Conservation (phyloP, 345 rosid genomes). For the Odontarrhena argentea region DNA sequence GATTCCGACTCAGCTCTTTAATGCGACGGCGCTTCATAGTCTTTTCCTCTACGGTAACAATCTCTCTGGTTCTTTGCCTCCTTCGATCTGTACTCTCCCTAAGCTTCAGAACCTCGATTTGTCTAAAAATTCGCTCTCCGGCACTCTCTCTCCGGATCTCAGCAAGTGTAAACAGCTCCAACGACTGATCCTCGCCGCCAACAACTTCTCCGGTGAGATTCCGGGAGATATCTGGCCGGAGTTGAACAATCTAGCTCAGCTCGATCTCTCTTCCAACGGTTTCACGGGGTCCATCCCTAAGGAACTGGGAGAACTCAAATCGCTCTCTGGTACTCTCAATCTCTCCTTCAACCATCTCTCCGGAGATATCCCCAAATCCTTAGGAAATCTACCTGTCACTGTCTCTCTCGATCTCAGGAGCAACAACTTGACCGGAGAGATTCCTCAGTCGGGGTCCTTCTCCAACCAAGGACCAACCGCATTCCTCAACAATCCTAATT, state of each 20-base stretch:
- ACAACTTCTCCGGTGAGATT: conserved; percentile 65
- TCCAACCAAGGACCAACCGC: conserved; percentile 97
- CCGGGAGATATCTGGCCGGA: conserved; percentile 84
- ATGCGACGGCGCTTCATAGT: conserved; percentile 90
- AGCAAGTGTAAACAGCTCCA: conserved; percentile 77
- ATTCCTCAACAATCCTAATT: conserved; percentile 70
- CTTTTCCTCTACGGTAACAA: conserved; percentile 79
- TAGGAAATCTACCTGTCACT: conserved; percentile 76
- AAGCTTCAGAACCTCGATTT: conserved; percentile 89
- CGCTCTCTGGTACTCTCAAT: conserved; percentile 74
- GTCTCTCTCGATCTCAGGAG: conserved; percentile 83
- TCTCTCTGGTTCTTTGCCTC: conserved; percentile 74
- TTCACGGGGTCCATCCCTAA: conserved; percentile 70
- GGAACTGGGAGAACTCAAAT: conserved; percentile 72
- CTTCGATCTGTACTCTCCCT: conserved; percentile 74
- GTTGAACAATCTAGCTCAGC: conserved; percentile 64
- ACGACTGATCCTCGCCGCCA: conserved; percentile 67
- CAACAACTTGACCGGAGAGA: conserved; percentile 83
- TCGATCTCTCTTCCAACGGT: conserved; percentile 76
- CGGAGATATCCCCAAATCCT: conserved; percentile 71
- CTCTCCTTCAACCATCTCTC: conserved; percentile 79
- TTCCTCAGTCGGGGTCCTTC: conserved; percentile 92
- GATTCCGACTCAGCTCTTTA: conserved; percentile 73
- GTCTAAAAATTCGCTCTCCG: conserved; percentile 74
- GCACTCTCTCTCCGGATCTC: conserved; percentile 60